Conservation (phyloP, 148 eudicot genomes). For the Oxyria digyna region DNA sequence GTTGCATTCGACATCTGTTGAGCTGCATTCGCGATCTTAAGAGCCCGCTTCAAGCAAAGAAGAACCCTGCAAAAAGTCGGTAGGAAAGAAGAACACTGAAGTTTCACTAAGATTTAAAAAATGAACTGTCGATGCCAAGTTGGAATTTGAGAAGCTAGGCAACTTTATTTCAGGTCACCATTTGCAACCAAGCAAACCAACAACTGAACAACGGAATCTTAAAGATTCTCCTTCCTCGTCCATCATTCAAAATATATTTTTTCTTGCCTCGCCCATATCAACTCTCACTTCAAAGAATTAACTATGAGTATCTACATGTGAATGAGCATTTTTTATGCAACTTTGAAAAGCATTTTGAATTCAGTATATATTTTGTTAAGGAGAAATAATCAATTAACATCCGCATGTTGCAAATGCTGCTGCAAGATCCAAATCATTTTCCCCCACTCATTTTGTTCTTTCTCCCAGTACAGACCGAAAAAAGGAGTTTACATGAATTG, state of each 20-base stretch:
- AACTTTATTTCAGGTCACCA: not conserved
- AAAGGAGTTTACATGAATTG: not conserved
- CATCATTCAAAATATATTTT: not conserved
- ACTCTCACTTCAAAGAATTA: not conserved
- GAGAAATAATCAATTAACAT: not conserved
- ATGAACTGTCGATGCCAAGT: not conserved
- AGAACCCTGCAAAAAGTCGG: slow-evolving; percentile 45
- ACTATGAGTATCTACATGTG: not conserved
- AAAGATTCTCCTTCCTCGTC: not conserved
- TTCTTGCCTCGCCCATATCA: not conserved
- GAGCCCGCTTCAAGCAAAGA: slow-evolving; percentile 93
- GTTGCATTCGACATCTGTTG: slow-evolving; percentile 95
- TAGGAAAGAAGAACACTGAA: not conserved
- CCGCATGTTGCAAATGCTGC: not conserved
- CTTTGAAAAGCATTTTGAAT: not conserved
- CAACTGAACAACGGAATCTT: too few species aligned
- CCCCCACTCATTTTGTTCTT: too few species aligned
- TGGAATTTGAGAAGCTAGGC: not conserved
- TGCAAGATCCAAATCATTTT: not conserved
- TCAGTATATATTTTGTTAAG: not conserved
- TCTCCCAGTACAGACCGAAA: not conserved
- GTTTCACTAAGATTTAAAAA: too few species aligned
- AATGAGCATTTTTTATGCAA: not conserved
- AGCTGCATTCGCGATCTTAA: slow-evolving; percentile 89
- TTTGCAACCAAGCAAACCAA: not conserved